Percentiles rank a stretch among this genome's conserved stretches.
Conservation (phyloP, 768 basidiomycete species). For the Butyriboletus loyo region DNA sequence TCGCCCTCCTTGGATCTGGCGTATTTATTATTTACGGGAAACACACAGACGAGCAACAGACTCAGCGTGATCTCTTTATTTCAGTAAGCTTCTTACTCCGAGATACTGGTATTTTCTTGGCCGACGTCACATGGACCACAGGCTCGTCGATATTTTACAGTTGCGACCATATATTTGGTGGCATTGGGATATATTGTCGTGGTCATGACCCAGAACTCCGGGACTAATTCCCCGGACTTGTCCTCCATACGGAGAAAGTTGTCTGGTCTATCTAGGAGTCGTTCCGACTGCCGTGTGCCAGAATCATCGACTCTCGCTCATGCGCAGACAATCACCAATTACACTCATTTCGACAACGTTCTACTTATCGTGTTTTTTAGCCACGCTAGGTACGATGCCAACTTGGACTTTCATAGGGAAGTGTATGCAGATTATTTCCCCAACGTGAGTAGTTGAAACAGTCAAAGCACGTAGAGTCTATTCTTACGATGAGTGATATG, state of each 20-base stretch:
- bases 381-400: conserved; percentile 44
- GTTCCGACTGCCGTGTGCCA: conserved; percentile 14
- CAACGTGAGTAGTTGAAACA: conserved; percentile 34
- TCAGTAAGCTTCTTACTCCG: conserved; percentile 9
- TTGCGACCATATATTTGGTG: neutral
- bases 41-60: neutral
- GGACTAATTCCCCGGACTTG: neutral
- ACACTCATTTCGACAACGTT: conserved; percentile 40
- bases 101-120: neutral
- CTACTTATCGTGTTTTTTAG: conserved; percentile 51
- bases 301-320: conserved; percentile 20
- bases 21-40: neutral
- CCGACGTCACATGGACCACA: neutral
- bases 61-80: conserved; percentile 5
- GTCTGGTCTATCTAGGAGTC: neutral
- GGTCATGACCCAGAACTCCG: neutral
- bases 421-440: conserved; percentile 49
- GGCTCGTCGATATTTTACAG: conserved; percentile 4
- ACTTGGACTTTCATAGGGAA: conserved; percentile 45
- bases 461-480: neutral
- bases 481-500: neutral
- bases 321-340: conserved; percentile 21
- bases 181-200: conserved; percentile 7
- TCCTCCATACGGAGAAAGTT: neutral
- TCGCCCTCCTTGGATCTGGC: conserved; percentile 12